phyloP scores from a whole-genome alignment of 441 rosid genomes.

The Cnidoscolus chayamansa region DNA sequence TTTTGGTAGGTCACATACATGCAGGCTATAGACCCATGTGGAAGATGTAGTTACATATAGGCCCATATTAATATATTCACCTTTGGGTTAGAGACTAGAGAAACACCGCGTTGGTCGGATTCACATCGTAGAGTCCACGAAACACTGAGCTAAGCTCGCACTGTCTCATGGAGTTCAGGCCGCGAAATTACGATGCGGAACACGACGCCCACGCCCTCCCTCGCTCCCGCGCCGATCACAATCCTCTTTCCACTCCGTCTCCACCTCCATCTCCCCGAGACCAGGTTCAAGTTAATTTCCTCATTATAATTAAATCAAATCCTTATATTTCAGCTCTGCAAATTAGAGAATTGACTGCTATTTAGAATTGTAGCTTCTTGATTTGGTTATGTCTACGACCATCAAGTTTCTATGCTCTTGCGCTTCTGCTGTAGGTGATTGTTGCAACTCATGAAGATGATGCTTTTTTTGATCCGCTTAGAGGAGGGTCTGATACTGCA shows the following conservation, averaged over 20 bases:
- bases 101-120: too few species aligned
- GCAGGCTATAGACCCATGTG: too few species aligned
- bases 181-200: conserved; percentile 54
- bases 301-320: neutral
- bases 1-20: too few species aligned
- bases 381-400: neutral
- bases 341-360: too few species aligned
- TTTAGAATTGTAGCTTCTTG: neutral
- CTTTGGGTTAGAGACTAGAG: too few species aligned
- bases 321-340: neutral
- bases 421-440: neutral
- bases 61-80: too few species aligned
- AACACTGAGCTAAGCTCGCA: neutral
- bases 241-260: conserved; percentile 58
- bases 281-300: conserved; percentile 31
- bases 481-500: conserved; percentile 35
- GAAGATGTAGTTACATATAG: too few species aligned
- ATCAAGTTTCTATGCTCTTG: neutral
- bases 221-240: conserved; percentile 44
- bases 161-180: conserved; percentile 65
- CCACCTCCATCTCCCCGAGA: conserved; percentile 29
- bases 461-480: conserved; percentile 78
- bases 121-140: too few species aligned
- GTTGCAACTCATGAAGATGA: conserved; percentile 26
- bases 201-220: conserved; percentile 44